Evolutionary conservation across 208 protist genomes (phyloP).

Genomic region (Acanthamoeba healyi): DNA sequence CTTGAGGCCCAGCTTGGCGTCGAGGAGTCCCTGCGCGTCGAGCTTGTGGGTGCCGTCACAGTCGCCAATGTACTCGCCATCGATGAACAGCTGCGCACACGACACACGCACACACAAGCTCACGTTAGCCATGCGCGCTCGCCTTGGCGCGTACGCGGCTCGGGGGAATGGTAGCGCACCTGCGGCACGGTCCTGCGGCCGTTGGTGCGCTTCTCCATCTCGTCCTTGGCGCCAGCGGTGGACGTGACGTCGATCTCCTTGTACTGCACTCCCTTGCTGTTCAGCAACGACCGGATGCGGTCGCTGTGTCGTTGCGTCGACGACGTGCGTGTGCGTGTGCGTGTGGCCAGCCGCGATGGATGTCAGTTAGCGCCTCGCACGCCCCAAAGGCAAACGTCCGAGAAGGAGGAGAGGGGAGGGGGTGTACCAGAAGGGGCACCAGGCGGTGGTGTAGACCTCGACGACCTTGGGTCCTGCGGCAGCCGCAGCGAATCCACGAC

Average conservation of each 20-base stretch:
- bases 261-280: conserved; percentile 13
- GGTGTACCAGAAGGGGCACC: conserved; percentile 25
- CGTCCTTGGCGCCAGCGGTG: neutral
- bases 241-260: conserved; percentile 2
- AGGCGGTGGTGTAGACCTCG: conserved; percentile 25
- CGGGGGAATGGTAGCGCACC: neutral
- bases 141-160: too few species aligned
- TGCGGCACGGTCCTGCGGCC: neutral
- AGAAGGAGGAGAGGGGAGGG: neutral
- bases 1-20: conserved; percentile 29
- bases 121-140: neutral
- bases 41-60: conserved; percentile 29
- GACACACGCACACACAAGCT: neutral
- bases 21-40: neutral
- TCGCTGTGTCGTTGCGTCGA: neutral
- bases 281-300: neutral
- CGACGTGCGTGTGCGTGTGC: neutral
- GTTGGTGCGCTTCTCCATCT: conserved; percentile 34
- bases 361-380: too few species aligned
- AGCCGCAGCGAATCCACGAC: neutral
- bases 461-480: neutral
- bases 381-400: too few species aligned
- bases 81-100: neutral
- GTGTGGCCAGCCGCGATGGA: too few species aligned
- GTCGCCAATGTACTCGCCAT: conserved; percentile 33